Conservation (phyloP, 2,329 filamentous ascomycete species). For the Emmonsiellopsis sp. region DNA sequence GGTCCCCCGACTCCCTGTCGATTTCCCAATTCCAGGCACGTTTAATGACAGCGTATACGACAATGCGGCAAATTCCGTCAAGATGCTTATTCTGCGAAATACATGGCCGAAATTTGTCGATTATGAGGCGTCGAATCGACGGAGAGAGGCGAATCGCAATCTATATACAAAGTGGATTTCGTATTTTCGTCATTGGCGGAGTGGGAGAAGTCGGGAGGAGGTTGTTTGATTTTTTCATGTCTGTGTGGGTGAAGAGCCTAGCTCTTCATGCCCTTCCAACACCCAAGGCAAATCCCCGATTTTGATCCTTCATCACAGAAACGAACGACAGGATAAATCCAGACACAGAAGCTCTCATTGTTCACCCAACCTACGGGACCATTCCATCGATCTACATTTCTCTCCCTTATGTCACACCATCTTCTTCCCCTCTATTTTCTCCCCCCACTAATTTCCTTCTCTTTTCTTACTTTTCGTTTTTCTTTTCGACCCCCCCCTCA, state of each 20-base stretch:
- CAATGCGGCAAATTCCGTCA: constrained; percentile 44
- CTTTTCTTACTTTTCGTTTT: too few species aligned
- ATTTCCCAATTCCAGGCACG: constrained; percentile 7
- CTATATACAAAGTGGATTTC: neutral
- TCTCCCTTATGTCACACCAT: too few species aligned
- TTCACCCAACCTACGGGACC: too few species aligned
- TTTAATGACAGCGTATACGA: constrained; percentile 48
- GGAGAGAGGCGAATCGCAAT: neutral
- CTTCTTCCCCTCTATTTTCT: too few species aligned
- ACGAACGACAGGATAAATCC: too few species aligned
- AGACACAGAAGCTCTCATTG: too few species aligned
- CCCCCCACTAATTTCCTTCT: too few species aligned
- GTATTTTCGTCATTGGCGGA: neutral
- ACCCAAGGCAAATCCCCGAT: too few species aligned
- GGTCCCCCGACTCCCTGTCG: constrained; percentile 10
- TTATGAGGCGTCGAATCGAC: neutral
- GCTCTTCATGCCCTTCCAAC: too few species aligned
- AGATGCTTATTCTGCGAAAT: constrained; percentile 53
- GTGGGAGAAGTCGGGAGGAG: neutral
- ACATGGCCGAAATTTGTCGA: constrained; percentile 52
- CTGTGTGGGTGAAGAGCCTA: neutral
- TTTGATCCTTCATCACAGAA: too few species aligned
- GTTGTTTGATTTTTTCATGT: neutral
- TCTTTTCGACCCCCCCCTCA: too few species aligned
- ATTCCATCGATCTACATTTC: too few species aligned